Base-by-base conservation (phyloP, 371 early-diverging fungal species). In the Chytridiales sp. region DNA sequence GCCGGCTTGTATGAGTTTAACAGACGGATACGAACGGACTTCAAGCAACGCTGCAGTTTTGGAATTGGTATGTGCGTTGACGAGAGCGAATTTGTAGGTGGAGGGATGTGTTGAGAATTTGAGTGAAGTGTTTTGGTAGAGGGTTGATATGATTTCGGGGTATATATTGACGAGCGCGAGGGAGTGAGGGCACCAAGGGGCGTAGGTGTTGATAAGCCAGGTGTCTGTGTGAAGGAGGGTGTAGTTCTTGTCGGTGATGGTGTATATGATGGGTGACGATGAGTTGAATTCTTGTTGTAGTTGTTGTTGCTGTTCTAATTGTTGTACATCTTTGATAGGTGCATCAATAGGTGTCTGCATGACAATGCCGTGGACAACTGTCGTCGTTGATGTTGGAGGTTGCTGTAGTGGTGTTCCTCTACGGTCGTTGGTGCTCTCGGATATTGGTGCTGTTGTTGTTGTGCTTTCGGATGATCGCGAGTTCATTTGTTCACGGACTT, bases 1-100 rank as follows among this genome's bases (percentile, higher is more conserved):
- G 5, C 62, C 62, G 11, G 55, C 46, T 26, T 62, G 62, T 0
- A 62, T 15, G 13, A 62, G 62, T 26, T 62, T 62, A 6, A 62
- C 49, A 32, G 49, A 41, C 11, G 62, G 62, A 29, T 56, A 62
- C n/a, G 55, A 48, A 40, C 56, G 54, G 2, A 62, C 47, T 42
- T 62, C 62, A 11, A 62, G 49, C 15, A 62, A 24, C 19, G 62
- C 55, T 11, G 62, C 47, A 3, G 49, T 56, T 39, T 35, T 22
- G 3, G 62, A 56, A 32, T 62, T 55, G 11, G 22, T 32, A 27
- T 21, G 9, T 15, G 35, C 62, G 42, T 62, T 51, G 31, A 62
- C 31, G 27, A 49, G 40, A 0, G 49, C 62, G 22, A 62, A 36
- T 24, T 44, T 22, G 39, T 62, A 56, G 6, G 22, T 29, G 6